phyloP scores from a whole-genome alignment of 1,139 yeast genomes.

The Torulaspora pretoriensis region DNA sequence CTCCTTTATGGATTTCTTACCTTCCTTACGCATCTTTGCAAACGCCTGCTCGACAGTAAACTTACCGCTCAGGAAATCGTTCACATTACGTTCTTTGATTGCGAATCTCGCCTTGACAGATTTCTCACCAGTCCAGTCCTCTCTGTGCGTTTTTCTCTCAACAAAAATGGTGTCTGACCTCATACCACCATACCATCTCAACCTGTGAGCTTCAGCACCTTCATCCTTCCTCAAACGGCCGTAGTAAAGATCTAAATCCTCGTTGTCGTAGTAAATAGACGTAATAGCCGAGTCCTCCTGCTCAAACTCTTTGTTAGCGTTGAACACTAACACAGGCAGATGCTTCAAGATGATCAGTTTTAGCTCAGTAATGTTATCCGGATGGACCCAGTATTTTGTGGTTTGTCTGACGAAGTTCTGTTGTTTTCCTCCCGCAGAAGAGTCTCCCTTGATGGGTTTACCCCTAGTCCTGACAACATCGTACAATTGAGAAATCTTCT shows the following conservation, averaged over 20 bases:
- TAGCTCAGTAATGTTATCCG: constrained; percentile 96
- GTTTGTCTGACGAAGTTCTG: constrained; percentile 98
- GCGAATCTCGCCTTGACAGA: constrained; percentile 95
- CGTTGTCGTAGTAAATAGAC: constrained; percentile 89
- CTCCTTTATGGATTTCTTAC: constrained; percentile 80
- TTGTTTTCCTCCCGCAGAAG: constrained; percentile 94
- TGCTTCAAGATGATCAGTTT: constrained; percentile 89
- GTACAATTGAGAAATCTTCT: constrained; percentile 80
- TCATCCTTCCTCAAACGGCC: constrained; percentile 95
- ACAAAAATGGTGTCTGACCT: constrained; percentile 85
- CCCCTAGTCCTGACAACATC: constrained; percentile 95
- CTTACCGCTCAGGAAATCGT: constrained; percentile 74
- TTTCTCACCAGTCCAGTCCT: constrained; percentile 99
- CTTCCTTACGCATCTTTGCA: constrained; percentile 88
- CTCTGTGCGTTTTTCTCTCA: constrained; percentile 96
- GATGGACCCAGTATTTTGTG: constrained; percentile 98
- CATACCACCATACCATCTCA: constrained; percentile 99
- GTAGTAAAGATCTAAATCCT: constrained; percentile 81
- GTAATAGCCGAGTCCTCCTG: constrained; percentile 93
- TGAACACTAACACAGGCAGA: constrained; percentile 92
- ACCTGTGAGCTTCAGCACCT: constrained; percentile 97
- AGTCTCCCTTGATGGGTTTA: constrained; percentile 88
- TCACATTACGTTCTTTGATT: constrained; percentile 84
- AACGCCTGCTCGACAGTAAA: constrained; percentile 86
- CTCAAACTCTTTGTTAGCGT: constrained; percentile 93